Evolutionary conservation across 805 yeast genomes (phyloP), one percentile per base, ranked within the genome.

Genomic region (Barnettozyma sucrosica): DNA sequence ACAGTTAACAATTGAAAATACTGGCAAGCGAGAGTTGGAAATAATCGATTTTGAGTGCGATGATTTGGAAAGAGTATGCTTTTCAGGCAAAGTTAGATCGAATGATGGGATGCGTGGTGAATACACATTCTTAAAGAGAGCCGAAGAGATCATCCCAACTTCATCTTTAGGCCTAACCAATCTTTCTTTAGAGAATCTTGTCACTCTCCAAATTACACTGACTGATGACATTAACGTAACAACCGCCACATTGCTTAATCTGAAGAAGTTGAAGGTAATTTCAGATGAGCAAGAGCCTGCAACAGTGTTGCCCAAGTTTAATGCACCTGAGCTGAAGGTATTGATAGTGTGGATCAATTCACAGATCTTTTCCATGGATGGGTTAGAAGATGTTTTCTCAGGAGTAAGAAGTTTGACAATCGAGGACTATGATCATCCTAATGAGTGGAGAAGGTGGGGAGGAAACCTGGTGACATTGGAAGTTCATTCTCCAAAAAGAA

Each of bases 371-470:
- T 32, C 38, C 19, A 14, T 23, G 14, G 9, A 30, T n/a, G 24
- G 21, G 14, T 7, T 42, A 4, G 26, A 23, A n/a, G 21, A 32
- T 8, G 16, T 18, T 14, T 42, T 25, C 9, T 20, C 19, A 4
- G 21, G n/a, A n/a, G 14, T 33, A 9, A 21, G 26, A 21, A 42
- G 23, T 7, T 32, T 42, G 32, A 33, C 23, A 5, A 21, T 42
- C 16, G 28, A 30, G 16, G 45, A 33, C 24, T 42, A 34, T 23
- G 25, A 33, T n/a, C 39, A 42, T 28, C 39, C 45, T 6, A 33
- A 34, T 16, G 30, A n/a, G 4, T 42, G 36, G 30, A 42, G 33
- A 18, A 21, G 19, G 23, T 42, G n/a, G 14, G 45, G 36, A 21
- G 16, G 16, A 21, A 39, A 39, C 28, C 11, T 39, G 19, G 13